Base-by-base conservation (phyloP, 768 basidiomycete genomes). In the Tephrocybe sp. region DNA sequence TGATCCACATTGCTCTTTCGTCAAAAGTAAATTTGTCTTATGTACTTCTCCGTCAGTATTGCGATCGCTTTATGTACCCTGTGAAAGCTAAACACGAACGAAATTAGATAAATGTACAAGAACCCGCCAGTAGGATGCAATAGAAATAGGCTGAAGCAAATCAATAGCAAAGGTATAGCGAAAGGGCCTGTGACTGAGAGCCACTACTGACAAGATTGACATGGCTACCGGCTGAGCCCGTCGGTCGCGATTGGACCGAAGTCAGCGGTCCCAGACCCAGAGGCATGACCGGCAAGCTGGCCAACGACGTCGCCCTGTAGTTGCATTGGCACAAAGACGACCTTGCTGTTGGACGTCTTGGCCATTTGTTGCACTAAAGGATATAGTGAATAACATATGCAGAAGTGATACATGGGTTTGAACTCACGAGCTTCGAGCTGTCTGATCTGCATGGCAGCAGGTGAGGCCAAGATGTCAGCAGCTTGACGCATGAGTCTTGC, bases 371-470 rank as follows among this genome's bases (percentile, higher is more conserved):
- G 93, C 56, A 97, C 79, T 79, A n/a, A n/a, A n/a, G n/a, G n/a
- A n/a, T n/a, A n/a, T n/a, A n/a, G 33, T n/a, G 13, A 8, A 16
- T n/a, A 48, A 3, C 4, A 18, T 55, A 18, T 49, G 36, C 15
- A 16, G 42, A 36, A 11, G 7, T 6, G 0, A 2, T 13, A 30
- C 12, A 3, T 37, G 13, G 25, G 7, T 9, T 18, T 42, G 3
- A 4, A 76, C 77, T 57, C 50, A 79, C 76, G 61, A 41, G 94
- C 91, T 68, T 99, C 95, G 55, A 98, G 80, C 65, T 97, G 95
- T 52, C 95, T 79, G 65, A 97, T 97, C 69, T 97, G 94, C 93
- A 97, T 97, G 47, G 95, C 95, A 18, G 95, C 94, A 8, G 93
- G 93, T 10, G 86, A 90, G 18, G 93, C 91, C 61, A 92, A 73